Evolutionary conservation across 108 stramenopile species (phyloP).

Genomic region (Nannochloropsis gaditana): DNA sequence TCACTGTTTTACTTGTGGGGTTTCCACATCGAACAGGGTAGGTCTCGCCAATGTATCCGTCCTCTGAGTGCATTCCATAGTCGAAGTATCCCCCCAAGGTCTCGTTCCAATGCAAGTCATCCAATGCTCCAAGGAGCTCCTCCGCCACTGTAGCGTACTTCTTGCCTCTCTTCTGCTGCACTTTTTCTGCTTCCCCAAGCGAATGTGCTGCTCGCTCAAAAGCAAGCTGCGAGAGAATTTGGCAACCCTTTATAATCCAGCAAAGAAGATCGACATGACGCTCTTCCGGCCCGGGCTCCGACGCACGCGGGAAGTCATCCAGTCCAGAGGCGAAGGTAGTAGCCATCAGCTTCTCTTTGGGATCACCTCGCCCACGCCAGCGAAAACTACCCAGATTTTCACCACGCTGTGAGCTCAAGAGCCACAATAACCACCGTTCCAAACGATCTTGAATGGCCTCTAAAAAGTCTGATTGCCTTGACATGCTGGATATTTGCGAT

Average conservation of each 20-base stretch:
- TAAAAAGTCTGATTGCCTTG: not conserved
- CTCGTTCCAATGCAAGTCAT: constrained; percentile 33
- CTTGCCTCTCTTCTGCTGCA: constrained; percentile 1
- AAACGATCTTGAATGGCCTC: constrained; percentile 36
- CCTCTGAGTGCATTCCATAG: constrained; percentile 25
- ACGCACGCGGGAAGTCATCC: constrained; percentile 55
- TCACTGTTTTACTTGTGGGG: not conserved
- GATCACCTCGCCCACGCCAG: constrained; percentile 47
- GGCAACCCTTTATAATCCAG: constrained; percentile 50
- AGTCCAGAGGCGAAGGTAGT: constrained; percentile 55
- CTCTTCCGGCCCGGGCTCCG: constrained; percentile 45
- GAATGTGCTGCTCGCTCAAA: not conserved
- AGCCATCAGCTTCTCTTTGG: constrained; percentile 45
- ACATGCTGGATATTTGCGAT: not conserved
- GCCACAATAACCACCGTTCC: constrained; percentile 51
- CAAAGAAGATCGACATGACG: constrained; percentile 50
- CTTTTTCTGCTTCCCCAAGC: not conserved
- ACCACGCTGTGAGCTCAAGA: constrained; percentile 45
- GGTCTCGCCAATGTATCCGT: constrained; percentile 22
- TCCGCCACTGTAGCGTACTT: constrained; percentile 25
- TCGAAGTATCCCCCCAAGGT: constrained; percentile 34
- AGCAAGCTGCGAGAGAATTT: constrained; percentile 22
- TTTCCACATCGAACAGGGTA: not conserved
- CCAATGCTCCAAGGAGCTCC: constrained; percentile 34
- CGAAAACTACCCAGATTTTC: constrained; percentile 27